Conservation (phyloP, 2,329 filamentous ascomycete genomes). For the Sporothrix pseudoabietina region DNA sequence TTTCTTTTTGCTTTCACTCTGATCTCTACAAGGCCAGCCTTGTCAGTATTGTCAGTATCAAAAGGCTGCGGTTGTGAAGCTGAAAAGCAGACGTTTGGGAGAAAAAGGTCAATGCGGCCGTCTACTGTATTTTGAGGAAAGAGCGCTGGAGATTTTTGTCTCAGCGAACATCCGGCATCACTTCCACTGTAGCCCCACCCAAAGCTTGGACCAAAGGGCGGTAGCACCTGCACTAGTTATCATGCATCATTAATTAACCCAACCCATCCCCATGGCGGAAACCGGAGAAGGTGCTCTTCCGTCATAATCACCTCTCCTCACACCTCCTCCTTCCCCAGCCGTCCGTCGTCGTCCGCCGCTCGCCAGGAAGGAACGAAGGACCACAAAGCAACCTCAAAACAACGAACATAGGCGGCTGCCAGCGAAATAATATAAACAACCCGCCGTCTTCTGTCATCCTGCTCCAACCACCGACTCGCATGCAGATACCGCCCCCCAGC, state of each 20-base stretch:
- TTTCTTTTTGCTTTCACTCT: not conserved
- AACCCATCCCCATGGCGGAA: constrained; percentile 23
- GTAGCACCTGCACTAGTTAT: not conserved
- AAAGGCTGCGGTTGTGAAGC: not conserved
- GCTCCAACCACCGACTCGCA: not conserved
- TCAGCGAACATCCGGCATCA: not conserved
- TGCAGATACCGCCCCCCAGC: constrained; percentile 18
- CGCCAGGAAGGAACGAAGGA: constrained; percentile 15
- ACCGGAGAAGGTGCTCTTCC: constrained; percentile 30
- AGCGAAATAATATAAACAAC: not conserved
- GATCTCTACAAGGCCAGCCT: not conserved
- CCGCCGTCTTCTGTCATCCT: not conserved
- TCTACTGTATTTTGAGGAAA: not conserved
- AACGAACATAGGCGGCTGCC: not conserved
- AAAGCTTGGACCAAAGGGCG: constrained; percentile 16
- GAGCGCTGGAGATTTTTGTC: not conserved
- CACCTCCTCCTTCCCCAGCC: not conserved
- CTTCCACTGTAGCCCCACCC: constrained; percentile 2
- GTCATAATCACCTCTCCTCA: constrained; percentile 12
- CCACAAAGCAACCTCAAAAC: not conserved
- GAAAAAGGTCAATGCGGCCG: not conserved
- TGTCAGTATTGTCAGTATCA: not conserved
- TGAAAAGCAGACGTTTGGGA: not conserved
- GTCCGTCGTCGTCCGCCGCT: not conserved
- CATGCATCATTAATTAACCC: constrained; percentile 1